Base-by-base conservation (phyloP, 768 basidiomycete species). In the Phanerodontia chrysosporium region DNA sequence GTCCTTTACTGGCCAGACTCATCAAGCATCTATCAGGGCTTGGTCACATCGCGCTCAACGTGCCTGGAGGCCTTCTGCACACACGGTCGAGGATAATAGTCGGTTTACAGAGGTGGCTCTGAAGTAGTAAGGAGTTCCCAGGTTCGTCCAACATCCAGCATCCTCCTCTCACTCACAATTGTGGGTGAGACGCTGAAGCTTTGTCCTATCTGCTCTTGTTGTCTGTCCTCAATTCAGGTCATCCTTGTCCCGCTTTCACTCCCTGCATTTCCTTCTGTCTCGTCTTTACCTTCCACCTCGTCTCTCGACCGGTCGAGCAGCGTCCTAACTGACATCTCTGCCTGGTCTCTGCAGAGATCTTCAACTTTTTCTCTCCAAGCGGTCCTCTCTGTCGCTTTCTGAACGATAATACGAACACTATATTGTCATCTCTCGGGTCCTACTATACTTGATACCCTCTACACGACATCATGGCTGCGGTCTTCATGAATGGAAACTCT, bases 401-500 rank as follows among this genome's bases (percentile, higher is more conserved):
- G 12, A n/a, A 53, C 52, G 52, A 53, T 36, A 22, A 5, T 53
- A 53, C 52, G 52, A 42, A 39, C 52, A 53, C 25, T 13, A 21
- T 18, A 39, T 24, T 39, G 48, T 45, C 51, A 25, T 53, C 5
- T 13, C 25, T 24, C 35, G 2, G 18, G 21, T 35, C 28, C 29
- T 32, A 24, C 58, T 49, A 28, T 52, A 53, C 46, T 35, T 51
- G 52, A 49, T 49, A 54, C 36, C 45, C 39, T 18, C 29, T 48
- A 21, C 51, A 32, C 22, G 28, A 51, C 48, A 49, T 32, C 45
- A 69, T 69, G 68, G 61, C 68, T 49, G 67, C 67, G 44, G 67
- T 64, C 29, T 59, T 68, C 55, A 58, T 64, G 35, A 66, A 66
- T 62, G 64, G 62, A 13, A 63, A 62, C 59, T 58, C 45, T 51